Conservation (phyloP, 2,329 filamentous ascomycete species). For the Colletotrichum endophyticum region DNA sequence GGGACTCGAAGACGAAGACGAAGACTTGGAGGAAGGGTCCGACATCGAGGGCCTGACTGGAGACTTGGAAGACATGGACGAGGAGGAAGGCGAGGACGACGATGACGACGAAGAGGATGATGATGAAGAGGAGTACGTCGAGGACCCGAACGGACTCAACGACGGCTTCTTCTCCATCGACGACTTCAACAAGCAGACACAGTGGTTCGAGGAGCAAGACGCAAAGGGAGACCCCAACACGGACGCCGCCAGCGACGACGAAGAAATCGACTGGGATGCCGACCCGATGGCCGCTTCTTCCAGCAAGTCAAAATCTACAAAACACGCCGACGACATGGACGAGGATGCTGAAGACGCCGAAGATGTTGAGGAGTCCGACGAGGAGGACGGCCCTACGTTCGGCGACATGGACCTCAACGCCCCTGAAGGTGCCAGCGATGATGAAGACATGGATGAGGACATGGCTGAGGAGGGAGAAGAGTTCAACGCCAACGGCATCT, state of each 20-base stretch:
- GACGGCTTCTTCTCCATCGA: constrained; percentile 99
- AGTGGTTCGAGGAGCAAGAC: constrained; percentile 88
- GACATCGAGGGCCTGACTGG: constrained; percentile 30
- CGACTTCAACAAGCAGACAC: constrained; percentile 93
- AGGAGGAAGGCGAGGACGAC: constrained; percentile 38
- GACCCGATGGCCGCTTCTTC: constrained; percentile 66
- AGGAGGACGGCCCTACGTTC: constrained; percentile 84
- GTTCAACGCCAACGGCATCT: constrained; percentile 84
- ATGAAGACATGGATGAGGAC: constrained; percentile 64
- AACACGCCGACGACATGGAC: constrained; percentile 31
- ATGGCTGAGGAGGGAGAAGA: constrained; percentile 54
- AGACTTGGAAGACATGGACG: constrained; percentile 28
- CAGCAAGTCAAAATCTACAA: constrained; percentile 28
- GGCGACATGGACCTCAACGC: constrained; percentile 78
- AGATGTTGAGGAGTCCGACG: constrained; percentile 53
- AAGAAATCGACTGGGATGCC: constrained; percentile 80
- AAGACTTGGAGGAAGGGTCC: constrained; percentile 30
- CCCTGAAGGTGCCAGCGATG: constrained; percentile 70
- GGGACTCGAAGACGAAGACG: constrained; percentile 26
- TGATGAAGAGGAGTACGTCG: constrained; percentile 54
- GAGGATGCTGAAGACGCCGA: constrained; percentile 17
- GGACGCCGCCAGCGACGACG: constrained; percentile 78
- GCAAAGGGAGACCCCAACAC: constrained; percentile 76
- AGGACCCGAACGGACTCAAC: constrained; percentile 86
- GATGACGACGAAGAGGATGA: constrained; percentile 43